A percentile compares a stretch with the other conserved stretches of the same genome.
These are phyloP conservation scores for Fusarium acutatum DNA, from an alignment of 2,329 filamentous ascomycete species.

Conservation along the genomic window DNA sequence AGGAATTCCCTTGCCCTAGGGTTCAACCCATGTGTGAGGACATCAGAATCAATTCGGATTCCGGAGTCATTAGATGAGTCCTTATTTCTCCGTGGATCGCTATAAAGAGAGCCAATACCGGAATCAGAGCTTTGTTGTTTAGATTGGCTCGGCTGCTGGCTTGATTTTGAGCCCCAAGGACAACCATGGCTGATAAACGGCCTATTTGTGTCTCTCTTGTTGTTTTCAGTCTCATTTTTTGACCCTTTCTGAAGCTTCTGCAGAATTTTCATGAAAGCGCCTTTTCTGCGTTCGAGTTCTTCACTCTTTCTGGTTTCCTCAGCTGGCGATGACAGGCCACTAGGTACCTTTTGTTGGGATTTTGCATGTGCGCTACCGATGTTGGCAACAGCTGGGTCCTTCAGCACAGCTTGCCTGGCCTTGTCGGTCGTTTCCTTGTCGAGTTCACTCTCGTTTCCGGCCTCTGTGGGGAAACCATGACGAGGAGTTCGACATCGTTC, in stretches of 20 bases:
- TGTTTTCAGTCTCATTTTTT: not conserved
- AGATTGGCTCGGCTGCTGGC: not conserved
- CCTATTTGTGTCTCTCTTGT: not conserved
- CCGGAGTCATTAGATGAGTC: conserved; percentile 32
- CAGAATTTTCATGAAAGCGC: conserved; percentile 42
- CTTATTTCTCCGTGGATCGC: not conserved
- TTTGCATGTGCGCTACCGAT: not conserved
- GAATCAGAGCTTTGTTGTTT: conserved; percentile 5
- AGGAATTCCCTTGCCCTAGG: conserved; percentile 48
- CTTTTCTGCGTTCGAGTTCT: conserved; percentile 23
- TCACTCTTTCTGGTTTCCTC: not conserved
- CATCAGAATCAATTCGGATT: conserved; percentile 7
- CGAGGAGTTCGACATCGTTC: conserved; percentile 1
- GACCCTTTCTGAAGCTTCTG: conserved; percentile 36
- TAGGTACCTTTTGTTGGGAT: not conserved
- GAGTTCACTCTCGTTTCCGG: not conserved
- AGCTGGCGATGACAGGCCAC: not conserved
- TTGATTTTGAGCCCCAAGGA: not conserved
- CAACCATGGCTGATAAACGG: not conserved
- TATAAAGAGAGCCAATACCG: not conserved
- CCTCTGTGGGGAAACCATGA: not conserved
- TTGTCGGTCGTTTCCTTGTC: not conserved
- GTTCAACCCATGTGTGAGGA: conserved; percentile 38
- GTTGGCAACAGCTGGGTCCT: conserved; percentile 27
- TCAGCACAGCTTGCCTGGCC: conserved; percentile 25